Conservation (phyloP, 768 basidiomycete species). For the Ramaria sp. region DNA sequence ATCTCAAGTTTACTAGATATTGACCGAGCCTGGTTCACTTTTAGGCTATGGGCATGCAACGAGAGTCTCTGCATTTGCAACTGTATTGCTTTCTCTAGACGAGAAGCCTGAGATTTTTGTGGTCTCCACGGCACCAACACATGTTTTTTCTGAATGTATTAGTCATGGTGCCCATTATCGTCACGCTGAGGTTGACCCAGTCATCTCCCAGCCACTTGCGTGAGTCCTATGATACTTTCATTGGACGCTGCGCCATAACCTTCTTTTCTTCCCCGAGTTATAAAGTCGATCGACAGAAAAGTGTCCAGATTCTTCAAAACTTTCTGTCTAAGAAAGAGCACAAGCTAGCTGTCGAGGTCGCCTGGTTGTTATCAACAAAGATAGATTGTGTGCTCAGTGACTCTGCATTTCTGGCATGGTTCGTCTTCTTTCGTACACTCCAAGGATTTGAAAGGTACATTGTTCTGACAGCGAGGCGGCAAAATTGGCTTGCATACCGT, state of each 20-base stretch:
- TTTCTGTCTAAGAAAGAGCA: conserved; percentile 48
- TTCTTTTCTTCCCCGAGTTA: conserved; percentile 30
- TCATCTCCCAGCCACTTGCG: conserved; percentile 74
- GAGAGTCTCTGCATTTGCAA: conserved; percentile 63
- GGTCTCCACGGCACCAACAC: conserved; percentile 63
- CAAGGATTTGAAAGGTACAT: conserved; percentile 7
- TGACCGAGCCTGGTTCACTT: neutral
- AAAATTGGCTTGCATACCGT: conserved; percentile 50
- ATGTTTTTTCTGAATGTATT: conserved; percentile 58
- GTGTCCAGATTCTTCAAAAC: conserved; percentile 45
- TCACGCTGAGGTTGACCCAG: conserved; percentile 64
- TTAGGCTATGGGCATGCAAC: conserved; percentile 83
- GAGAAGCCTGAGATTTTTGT: conserved; percentile 44
- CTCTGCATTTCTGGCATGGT: conserved; percentile 73
- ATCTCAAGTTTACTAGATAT: neutral
- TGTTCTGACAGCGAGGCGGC: conserved; percentile 45
- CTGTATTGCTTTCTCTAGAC: conserved; percentile 40
- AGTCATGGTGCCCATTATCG: conserved; percentile 55
- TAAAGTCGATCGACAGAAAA: conserved; percentile 61
- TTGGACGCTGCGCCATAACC: neutral
- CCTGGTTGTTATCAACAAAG: conserved; percentile 41
- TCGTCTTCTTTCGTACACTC: neutral
- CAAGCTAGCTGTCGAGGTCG: conserved; percentile 41
- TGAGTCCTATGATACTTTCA: conserved; percentile 26
- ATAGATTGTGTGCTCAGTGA: conserved; percentile 62